Evolutionary conservation across 164 flowering plant species (phyloP).

Genomic region (Stephania cephalantha): DNA sequence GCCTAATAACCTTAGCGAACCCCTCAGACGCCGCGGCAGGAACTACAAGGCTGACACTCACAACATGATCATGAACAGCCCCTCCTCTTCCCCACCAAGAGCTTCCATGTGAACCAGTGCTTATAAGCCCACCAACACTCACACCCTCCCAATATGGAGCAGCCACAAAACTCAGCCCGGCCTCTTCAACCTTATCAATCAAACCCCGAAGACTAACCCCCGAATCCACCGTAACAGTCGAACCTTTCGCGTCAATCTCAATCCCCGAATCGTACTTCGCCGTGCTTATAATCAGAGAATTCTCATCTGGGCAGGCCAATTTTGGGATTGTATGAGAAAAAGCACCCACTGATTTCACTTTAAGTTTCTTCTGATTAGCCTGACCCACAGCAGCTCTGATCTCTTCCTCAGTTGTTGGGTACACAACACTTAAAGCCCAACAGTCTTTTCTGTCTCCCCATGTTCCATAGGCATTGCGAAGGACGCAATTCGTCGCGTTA

Average conservation of each 20-base stretch:
- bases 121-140: constrained; percentile 73
- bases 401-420: constrained; percentile 73
- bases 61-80: constrained; percentile 71
- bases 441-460: constrained; percentile 73
- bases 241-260: constrained; percentile 31
- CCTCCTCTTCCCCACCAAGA: constrained; percentile 92
- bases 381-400: constrained; percentile 48
- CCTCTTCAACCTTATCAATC: constrained; percentile 52
- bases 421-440: constrained; percentile 27
- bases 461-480: constrained; percentile 61
- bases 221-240: constrained; percentile 53
- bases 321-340: constrained; percentile 79
- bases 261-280: constrained; percentile 38
- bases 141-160: constrained; percentile 93
- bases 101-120: constrained; percentile 83
- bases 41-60: constrained; percentile 56
- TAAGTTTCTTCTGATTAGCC: constrained; percentile 40
- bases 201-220: constrained; percentile 61
- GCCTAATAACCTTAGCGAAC: constrained; percentile 42
- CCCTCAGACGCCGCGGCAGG: constrained; percentile 53
- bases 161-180: constrained; percentile 66
- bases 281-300: constrained; percentile 58
- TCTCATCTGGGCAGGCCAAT: constrained; percentile 55
- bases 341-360: constrained; percentile 49
- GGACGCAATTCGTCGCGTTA: constrained; percentile 38